Base-by-base conservation (phyloP, 192 early-diverging fungal genomes). In the Entophlyctis luteolus region DNA sequence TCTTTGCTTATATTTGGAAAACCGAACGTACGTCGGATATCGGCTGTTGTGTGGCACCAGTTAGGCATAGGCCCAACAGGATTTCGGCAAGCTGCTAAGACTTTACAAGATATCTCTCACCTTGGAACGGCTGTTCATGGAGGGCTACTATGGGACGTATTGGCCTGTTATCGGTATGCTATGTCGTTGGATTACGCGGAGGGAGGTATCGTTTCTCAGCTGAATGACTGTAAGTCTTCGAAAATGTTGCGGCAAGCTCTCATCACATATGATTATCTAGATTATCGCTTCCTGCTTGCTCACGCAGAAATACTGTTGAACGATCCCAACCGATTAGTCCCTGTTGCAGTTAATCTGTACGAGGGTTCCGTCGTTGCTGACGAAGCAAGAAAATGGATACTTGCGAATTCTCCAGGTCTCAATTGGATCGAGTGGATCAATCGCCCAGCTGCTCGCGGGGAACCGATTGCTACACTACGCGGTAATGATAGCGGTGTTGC, bases 381-480 rank as follows among this genome's bases (percentile, higher is more conserved):
- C 36, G 70, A 71, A 27, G 70, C 70, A 3, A n/a, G 70, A 29
- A 65, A 55, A 18, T 71, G 70, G 70, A 71, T 71, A 22, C 31
- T 62, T 0, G 16, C 36, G 1, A 38, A 57, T 25, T 70, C 62
- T 46, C 70, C 70, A 18, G 70, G 70, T 5, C 42, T 71, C 3
- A 63, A 39, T 50, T 71, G 70, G 70, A 46, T 62, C 8, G 70
- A 71, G 33, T 71, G 70, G 70, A 23, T 54, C 14, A 71, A 71
- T 50, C 70, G 70, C 20, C 70, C 70, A 3, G 37, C 52, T 39
- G 70, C 70, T 23, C 59, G 70, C 22, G 70, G 70, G 2, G 70
- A 71, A 36, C 70, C 70, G 14, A 53, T 71, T 29, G 70, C 55
- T 2, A 71, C 70, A 4, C 55, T 71, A 20, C 48, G 70, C n/a